Evolutionary conservation across 176 grass and related monocot species (phyloP).

Genomic region (Raddia distichophylla): DNA sequence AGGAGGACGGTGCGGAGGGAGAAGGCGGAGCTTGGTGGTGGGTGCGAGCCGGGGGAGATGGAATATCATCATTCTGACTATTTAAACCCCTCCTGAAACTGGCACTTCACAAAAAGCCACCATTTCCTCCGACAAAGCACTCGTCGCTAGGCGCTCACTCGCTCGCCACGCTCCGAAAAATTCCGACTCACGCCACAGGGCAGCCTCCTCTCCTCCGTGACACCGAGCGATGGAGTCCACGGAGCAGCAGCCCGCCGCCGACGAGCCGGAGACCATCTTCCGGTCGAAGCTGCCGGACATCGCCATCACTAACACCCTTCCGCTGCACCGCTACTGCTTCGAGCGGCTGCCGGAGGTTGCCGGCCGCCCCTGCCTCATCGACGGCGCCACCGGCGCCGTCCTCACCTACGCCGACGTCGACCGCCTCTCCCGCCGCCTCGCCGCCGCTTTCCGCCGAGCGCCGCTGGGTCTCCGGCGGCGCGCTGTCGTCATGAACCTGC

Average conservation of each 20-base stretch:
- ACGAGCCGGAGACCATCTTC: conserved; percentile 50
- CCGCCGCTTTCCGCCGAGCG: conserved; percentile 23
- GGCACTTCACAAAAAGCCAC: not conserved
- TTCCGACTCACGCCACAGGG: not conserved
- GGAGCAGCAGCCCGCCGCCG: not conserved
- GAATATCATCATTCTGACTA: too few relatives aligned
- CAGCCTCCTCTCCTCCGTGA: not conserved
- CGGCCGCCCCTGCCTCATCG: conserved; percentile 37
- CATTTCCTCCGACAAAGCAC: not conserved
- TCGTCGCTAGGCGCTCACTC: not conserved
- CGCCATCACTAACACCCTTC: conserved; percentile 58
- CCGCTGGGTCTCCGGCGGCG: conserved; percentile 45
- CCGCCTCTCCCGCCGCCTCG: conserved; percentile 32
- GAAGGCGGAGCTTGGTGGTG: too few relatives aligned
- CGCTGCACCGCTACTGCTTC: conserved; percentile 52
- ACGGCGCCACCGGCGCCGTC: conserved; percentile 44
- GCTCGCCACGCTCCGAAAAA: not conserved
- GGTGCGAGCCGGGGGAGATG: too few relatives aligned
- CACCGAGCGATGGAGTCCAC: conserved; percentile 33
- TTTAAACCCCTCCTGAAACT: not conserved
- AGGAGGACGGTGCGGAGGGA: too few relatives aligned
- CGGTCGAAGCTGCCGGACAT: conserved; percentile 50
- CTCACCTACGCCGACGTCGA: conserved; percentile 48
- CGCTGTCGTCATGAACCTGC: conserved; percentile 66
- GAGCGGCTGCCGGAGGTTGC: conserved; percentile 52